Percentiles rank a stretch among this genome's conserved stretches.
These are phyloP conservation scores for Hippophae gyantsensis DNA, from an alignment of 306 rosid species.

Conservation along the genomic window DNA sequence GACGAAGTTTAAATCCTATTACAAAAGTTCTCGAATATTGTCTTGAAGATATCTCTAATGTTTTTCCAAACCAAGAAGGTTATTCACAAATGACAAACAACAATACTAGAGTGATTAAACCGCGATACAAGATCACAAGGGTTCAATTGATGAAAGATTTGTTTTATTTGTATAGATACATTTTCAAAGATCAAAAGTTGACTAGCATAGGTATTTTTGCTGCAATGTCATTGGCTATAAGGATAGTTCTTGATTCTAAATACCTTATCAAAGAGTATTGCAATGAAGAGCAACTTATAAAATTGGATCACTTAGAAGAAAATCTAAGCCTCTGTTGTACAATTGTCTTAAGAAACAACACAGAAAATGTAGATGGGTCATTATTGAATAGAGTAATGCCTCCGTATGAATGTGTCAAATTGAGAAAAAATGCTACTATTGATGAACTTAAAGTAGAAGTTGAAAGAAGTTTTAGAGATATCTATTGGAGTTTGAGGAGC, in stretches of 20 bases:
- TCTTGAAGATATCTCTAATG: constrained; percentile 59
- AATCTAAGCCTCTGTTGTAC: constrained; percentile 42
- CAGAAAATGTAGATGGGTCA: constrained; percentile 1
- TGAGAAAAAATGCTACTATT: constrained; percentile 44
- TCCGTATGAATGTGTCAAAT: constrained; percentile 51
- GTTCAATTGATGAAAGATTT: constrained; percentile 62
- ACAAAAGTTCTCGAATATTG: constrained; percentile 77
- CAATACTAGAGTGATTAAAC: constrained; percentile 22
- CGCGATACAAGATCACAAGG: constrained; percentile 45
- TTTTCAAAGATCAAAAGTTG: constrained; percentile 48
- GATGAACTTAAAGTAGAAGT: constrained; percentile 60
- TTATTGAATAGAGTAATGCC: constrained; percentile 14
- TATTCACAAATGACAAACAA: constrained; percentile 7
- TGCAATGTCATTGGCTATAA: constrained; percentile 50
- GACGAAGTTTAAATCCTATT: constrained; percentile 61
- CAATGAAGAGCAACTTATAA: constrained; percentile 24
- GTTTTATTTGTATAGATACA: constrained; percentile 40
- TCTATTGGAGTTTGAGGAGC: constrained; percentile 56
- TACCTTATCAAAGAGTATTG: constrained; percentile 53
- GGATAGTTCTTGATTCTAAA: constrained; percentile 62
- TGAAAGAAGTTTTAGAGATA: constrained; percentile 58
- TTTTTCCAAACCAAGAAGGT: constrained; percentile 32
- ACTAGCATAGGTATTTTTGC: constrained; percentile 29
- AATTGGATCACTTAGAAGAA: constrained; percentile 28
- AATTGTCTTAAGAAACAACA: constrained; percentile 27